phyloP scores from a whole-genome alignment of 1,284 basidiomycete genomes.

The Sporisorium graminicola region DNA sequence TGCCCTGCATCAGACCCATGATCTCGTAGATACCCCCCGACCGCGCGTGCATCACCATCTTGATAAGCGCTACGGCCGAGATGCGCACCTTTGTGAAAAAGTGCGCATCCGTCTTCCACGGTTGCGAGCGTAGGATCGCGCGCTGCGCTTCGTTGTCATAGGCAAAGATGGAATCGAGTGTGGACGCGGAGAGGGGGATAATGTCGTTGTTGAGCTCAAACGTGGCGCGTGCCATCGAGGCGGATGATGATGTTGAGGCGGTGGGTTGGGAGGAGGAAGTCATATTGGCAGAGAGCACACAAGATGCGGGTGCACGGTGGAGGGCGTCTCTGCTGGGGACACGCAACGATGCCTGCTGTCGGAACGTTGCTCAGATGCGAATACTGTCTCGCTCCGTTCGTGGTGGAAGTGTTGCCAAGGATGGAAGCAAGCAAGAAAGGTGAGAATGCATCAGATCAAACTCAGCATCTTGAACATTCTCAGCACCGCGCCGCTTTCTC shows the following conservation, averaged over 20 bases:
- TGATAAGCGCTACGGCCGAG: constrained; percentile 93
- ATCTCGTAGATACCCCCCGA: constrained; percentile 98
- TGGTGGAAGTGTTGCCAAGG: not conserved
- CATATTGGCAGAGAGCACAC: not conserved
- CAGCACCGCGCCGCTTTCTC: not conserved
- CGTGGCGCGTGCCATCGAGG: constrained; percentile 78
- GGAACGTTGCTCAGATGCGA: not conserved
- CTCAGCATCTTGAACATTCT: not conserved
- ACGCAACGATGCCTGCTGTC: too few species aligned
- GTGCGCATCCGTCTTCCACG: constrained; percentile 90
- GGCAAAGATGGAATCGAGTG: constrained; percentile 62
- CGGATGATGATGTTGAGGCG: constrained; percentile 15
- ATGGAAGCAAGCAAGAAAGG: constrained; percentile 5
- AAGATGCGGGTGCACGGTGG: not conserved
- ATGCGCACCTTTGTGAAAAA: constrained; percentile 96
- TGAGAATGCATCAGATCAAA: not conserved
- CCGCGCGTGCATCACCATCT: constrained; percentile 99
- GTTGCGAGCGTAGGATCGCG: constrained; percentile 78
- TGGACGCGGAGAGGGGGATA: constrained; percentile 44
- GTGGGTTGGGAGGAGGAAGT: constrained; percentile 7
- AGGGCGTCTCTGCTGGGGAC: too few species aligned
- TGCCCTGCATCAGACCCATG: constrained; percentile 99
- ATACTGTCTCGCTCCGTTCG: not conserved
- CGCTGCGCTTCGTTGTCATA: constrained; percentile 82
- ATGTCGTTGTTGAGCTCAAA: constrained; percentile 88